Evolutionary conservation across 1,284 basidiomycete genomes (phyloP).

Genomic region (Boletus smithii): DNA sequence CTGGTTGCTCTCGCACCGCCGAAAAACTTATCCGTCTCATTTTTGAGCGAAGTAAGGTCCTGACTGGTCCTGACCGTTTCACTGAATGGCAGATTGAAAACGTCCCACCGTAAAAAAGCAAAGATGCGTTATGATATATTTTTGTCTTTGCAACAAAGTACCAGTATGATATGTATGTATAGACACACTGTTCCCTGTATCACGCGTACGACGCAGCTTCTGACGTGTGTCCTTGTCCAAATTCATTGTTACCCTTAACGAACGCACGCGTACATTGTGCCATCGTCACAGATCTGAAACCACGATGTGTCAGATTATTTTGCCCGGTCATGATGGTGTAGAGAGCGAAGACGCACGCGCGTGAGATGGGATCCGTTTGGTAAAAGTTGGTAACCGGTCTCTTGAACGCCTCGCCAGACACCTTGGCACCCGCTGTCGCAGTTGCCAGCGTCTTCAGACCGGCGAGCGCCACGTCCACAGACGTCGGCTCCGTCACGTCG

Average conservation of each 20-base stretch:
- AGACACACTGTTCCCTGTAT: conserved; percentile 3
- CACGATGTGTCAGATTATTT: not conserved
- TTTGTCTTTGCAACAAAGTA: conserved; percentile 8
- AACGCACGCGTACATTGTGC: conserved; percentile 80
- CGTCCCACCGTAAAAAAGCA: not conserved
- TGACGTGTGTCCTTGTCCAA: conserved; percentile 36
- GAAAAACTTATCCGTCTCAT: too few species aligned
- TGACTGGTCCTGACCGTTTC: too few species aligned
- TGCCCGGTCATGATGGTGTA: not conserved
- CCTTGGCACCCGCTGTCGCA: conserved; percentile 52
- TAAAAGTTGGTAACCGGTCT: conserved; percentile 94
- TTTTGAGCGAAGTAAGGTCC: too few species aligned
- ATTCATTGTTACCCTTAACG: conserved; percentile 58
- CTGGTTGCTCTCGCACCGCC: too few species aligned
- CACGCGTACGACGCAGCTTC: conserved; percentile 46
- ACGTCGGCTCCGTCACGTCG: conserved; percentile 80
- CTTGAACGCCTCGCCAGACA: conserved; percentile 62
- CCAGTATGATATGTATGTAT: conserved; percentile 5
- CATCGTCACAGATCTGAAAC: conserved; percentile 80
- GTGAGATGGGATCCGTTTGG: conserved; percentile 86
- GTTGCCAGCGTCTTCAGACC: conserved; percentile 65
- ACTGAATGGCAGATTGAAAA: too few species aligned
- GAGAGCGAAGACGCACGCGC: conserved; percentile 58
- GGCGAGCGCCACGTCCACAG: conserved; percentile 63
- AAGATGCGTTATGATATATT: conserved; percentile 9